Conservation (phyloP, 495 filamentous ascomycete genomes). For the Annulohypoxylon stygium region DNA sequence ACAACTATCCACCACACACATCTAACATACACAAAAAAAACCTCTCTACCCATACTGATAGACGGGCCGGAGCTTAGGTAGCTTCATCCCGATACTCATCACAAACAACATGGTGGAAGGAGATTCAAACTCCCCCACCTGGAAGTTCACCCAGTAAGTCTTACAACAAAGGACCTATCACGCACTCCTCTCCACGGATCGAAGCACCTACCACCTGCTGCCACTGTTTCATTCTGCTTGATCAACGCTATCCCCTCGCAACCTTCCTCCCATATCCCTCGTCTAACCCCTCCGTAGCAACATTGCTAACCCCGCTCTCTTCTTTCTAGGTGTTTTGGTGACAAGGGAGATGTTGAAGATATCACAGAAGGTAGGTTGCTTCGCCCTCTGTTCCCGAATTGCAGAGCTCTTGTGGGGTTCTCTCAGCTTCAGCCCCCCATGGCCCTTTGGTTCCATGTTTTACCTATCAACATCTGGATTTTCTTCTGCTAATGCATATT, state of each 20-base stretch:
- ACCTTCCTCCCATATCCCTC: constrained; percentile 4
- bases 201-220: background rate
- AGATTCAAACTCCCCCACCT: constrained; percentile 92
- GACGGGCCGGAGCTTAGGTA: constrained; percentile 46
- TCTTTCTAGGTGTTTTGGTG: constrained; percentile 88
- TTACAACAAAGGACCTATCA: constrained; percentile 36
- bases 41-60: constrained; percentile 16
- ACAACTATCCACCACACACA: constrained; percentile 21
- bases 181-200: background rate
- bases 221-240: background rate
- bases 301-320: constrained; percentile 36
- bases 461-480: constrained; percentile 7
- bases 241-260: background rate
- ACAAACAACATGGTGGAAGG: constrained; percentile 96
- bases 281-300: constrained; percentile 15
- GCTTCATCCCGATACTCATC: constrained; percentile 51
- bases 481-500: constrained; percentile 46
- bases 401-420: constrained; percentile 8
- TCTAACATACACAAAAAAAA: background rate
- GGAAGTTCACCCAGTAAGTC: constrained; percentile 99
- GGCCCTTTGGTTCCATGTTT: constrained; percentile 8
- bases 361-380: constrained; percentile 91
- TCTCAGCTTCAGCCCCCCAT: background rate
- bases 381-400: constrained; percentile 12
- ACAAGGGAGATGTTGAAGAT: constrained; percentile 99